Evolutionary conservation across 2,329 filamentous ascomycete genomes (phyloP).

Genomic region (Metarhizium anisopliae): DNA sequence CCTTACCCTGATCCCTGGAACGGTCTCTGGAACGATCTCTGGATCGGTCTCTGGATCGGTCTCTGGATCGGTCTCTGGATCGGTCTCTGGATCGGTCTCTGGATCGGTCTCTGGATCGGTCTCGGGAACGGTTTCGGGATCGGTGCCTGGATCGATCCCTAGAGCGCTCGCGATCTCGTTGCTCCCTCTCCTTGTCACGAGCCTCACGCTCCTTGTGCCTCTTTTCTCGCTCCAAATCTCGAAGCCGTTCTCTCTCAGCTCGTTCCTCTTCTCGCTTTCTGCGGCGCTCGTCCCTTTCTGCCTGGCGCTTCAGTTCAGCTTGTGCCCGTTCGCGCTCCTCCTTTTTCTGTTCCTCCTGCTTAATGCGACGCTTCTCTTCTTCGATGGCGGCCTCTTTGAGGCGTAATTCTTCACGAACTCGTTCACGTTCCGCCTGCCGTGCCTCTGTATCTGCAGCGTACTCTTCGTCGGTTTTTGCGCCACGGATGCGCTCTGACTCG

Average conservation of each 20-base stretch:
- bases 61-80: slow-evolving; percentile 6
- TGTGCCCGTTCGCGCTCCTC: slow-evolving; percentile 39
- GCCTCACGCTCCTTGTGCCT: slow-evolving; percentile 30
- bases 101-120: slow-evolving; percentile 11
- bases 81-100: slow-evolving; percentile 13
- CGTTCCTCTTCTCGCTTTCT: slow-evolving; percentile 43
- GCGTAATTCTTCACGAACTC: slow-evolving; percentile 50
- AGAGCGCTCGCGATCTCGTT: neutral
- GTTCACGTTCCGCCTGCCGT: slow-evolving; percentile 51
- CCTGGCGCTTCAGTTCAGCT: slow-evolving; percentile 39
- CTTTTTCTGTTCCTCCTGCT: slow-evolving; percentile 45
- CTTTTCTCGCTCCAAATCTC: slow-evolving; percentile 31
- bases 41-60: slow-evolving; percentile 12
- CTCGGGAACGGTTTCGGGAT: slow-evolving; percentile 8
- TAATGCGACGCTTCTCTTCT: slow-evolving; percentile 51
- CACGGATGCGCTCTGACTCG: slow-evolving; percentile 52
- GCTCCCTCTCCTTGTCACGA: slow-evolving; percentile 26
- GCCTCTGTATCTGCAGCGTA: slow-evolving; percentile 60
- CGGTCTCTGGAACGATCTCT: slow-evolving; percentile 23
- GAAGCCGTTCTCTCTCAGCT: slow-evolving; percentile 43
- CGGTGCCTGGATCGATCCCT: slow-evolving; percentile 7
- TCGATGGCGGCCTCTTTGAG: slow-evolving; percentile 51
- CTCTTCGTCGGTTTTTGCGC: slow-evolving; percentile 64
- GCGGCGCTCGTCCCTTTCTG: slow-evolving; percentile 40
- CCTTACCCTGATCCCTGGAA: slow-evolving; percentile 20